Evolutionary conservation across 2,329 filamentous ascomycete species (phyloP), one percentile per base, ranked within the genome.

Genomic region (Alternaria longipes): DNA sequence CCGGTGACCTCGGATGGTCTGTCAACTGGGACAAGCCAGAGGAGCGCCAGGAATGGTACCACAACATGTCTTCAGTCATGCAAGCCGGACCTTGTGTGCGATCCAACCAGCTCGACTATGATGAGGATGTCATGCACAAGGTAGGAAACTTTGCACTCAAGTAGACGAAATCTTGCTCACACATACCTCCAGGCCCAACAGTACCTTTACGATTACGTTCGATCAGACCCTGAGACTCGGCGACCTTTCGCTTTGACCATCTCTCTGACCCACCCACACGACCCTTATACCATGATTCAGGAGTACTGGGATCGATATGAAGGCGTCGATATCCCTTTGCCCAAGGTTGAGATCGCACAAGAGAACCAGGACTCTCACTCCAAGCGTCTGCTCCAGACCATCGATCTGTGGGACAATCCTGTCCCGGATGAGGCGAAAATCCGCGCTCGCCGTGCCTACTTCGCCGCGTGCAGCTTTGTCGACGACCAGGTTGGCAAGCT

Each of bases 241-340:
- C 69, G 77, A 45, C 94, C 94, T 1, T 97, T 97, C 79, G 91
- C 89, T 72, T 81, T 97, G 82, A 97, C 94, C 34, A 91, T 97
- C 8, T 97, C 94, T 24, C 89, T 97, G 71, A 97, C 94, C 7
- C 94, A 97, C 78, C 94, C 94, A 16, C 94, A 97, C 77, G 94
- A 97, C 73, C 94, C 94, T 0, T 97, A 97, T 80, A 94, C 93
- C 59, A 97, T 97, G 78, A 92, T 94, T 68, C 87, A 92, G 75
- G 92, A 97, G 79, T 97, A 92, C 81, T 97, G 94, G 94, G 92
- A 97, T 75, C 79, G 91, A 69, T 97, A 97, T 79, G 91, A 97
- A 74, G 91, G 85, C 65, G 92, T 96, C 14, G 93, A 97, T 55
- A 96, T 97, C 74, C 88, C 90, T 7, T 82, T 97, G 60, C 94